Evolutionary conservation across 495 filamentous ascomycete species (phyloP).

Genomic region (Paragyromitra xinjiangensis): DNA sequence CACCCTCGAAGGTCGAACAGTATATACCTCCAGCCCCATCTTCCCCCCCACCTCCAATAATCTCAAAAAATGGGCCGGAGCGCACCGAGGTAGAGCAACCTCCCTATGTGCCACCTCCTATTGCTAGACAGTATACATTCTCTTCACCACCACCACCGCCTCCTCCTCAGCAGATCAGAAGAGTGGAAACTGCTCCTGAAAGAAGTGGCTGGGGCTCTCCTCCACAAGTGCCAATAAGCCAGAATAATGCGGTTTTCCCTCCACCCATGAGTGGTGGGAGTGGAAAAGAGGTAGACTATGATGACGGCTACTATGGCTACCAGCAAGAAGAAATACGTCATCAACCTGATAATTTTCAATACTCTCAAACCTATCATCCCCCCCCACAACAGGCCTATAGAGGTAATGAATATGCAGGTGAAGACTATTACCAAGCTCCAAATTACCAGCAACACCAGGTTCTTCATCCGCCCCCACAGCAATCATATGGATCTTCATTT

Average conservation of each 20-base stretch:
- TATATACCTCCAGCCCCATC: conserved; percentile 1
- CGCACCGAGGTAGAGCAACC: not conserved
- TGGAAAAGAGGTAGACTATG: conserved; percentile 19
- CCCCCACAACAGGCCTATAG: conserved; percentile 16
- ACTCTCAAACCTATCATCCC: conserved; percentile 11
- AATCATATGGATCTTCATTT: conserved; percentile 24
- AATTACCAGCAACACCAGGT: conserved; percentile 9
- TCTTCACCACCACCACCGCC: not conserved
- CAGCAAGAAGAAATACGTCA: conserved; percentile 10
- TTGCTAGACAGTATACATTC: not conserved
- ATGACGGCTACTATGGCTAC: conserved; percentile 22
- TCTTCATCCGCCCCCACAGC: conserved; percentile 21
- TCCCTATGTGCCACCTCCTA: conserved; percentile 6
- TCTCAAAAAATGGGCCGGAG: conserved; percentile 4
- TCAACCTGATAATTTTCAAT: conserved; percentile 18
- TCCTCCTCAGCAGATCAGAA: not conserved
- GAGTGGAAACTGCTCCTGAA: conserved; percentile 25
- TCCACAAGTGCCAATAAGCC: not conserved
- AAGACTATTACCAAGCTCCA: conserved; percentile 18
- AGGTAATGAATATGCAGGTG: conserved; percentile 11
- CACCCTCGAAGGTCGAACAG: conserved; percentile 12
- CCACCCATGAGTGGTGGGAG: conserved; percentile 7
- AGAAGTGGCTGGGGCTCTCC: conserved; percentile 8
- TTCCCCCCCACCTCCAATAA: not conserved
- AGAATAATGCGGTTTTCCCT: conserved; percentile 10